Percentiles rank a stretch among this genome's conserved stretches.
These are phyloP conservation scores for Ostreobium quekettii DNA, from an alignment of 139 green algal species.

Conservation along the genomic window DNA sequence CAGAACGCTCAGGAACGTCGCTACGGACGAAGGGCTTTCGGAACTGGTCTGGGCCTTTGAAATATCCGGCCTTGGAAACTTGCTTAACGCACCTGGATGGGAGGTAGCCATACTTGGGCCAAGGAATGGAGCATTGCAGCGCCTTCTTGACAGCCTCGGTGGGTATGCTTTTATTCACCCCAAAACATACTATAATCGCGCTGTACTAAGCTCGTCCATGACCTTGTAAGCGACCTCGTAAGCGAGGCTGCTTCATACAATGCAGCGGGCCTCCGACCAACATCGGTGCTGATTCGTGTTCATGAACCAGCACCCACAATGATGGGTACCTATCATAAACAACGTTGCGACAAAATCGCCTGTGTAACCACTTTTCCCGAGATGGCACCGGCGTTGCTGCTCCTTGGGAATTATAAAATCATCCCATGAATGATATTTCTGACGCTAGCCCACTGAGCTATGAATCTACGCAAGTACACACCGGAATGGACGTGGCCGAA, in stretches of 20 bases:
- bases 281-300: neutral
- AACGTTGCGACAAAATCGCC: too few relatives aligned
- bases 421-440: too few relatives aligned
- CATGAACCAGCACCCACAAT: too few relatives aligned
- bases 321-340: too few relatives aligned
- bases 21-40: neutral
- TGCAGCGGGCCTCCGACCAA: neutral
- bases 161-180: neutral
- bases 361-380: too few relatives aligned
- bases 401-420: too few relatives aligned
- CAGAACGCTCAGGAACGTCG: neutral
- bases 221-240: neutral
- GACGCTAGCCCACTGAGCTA: too few relatives aligned
- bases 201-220: too few relatives aligned
- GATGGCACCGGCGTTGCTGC: too few relatives aligned
- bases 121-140: conserved; percentile 8
- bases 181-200: too few relatives aligned
- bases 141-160: neutral
- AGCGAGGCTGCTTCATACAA: neutral
- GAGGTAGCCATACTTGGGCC: neutral
- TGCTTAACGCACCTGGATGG: neutral
- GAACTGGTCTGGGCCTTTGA: conserved; percentile 5
- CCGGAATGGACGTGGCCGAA: too few relatives aligned
- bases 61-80: neutral
- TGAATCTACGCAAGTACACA: too few relatives aligned